Conservation (phyloP, 2,329 filamentous ascomycete genomes). For the Orbilia oligospora region DNA sequence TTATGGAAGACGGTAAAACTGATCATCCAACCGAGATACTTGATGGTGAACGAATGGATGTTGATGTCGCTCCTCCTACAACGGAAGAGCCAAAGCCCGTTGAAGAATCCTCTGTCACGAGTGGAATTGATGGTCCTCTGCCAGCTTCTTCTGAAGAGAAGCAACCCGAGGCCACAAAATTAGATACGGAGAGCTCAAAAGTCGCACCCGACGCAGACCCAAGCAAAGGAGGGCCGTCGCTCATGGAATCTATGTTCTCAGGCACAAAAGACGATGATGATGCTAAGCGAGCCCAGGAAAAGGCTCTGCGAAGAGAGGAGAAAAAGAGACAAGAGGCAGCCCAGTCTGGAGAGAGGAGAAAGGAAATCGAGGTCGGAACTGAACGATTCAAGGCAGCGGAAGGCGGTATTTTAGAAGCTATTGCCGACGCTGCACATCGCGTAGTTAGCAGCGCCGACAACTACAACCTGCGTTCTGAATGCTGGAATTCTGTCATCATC, state of each 20-base stretch:
- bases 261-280: constrained; percentile 54
- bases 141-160: constrained; percentile 27
- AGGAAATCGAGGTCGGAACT: constrained; percentile 81
- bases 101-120: constrained; percentile 64
- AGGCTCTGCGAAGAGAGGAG: constrained; percentile 68
- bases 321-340: constrained; percentile 66
- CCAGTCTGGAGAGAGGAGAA: constrained; percentile 70
- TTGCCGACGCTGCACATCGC: constrained; percentile 86
- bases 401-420: constrained; percentile 82
- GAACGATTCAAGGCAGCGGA: constrained; percentile 81
- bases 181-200: background rate
- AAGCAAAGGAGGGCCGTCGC: constrained; percentile 26
- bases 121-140: constrained; percentile 60
- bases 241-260: constrained; percentile 57
- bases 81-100: constrained; percentile 59
- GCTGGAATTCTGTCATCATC: constrained; percentile 93
- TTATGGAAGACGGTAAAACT: constrained; percentile 9
- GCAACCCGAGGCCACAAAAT: constrained; percentile 61
- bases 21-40: constrained; percentile 67
- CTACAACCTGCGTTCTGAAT: constrained; percentile 83
- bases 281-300: constrained; percentile 63
- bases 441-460: constrained; percentile 87
- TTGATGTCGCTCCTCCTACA: constrained; percentile 48
- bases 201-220: constrained; percentile 54
- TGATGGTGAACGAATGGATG: constrained; percentile 63